Evolutionary conservation across 2,329 filamentous ascomycete genomes (phyloP), one percentile per base, ranked within the genome.

Genomic region (Penicillium rolfsii): DNA sequence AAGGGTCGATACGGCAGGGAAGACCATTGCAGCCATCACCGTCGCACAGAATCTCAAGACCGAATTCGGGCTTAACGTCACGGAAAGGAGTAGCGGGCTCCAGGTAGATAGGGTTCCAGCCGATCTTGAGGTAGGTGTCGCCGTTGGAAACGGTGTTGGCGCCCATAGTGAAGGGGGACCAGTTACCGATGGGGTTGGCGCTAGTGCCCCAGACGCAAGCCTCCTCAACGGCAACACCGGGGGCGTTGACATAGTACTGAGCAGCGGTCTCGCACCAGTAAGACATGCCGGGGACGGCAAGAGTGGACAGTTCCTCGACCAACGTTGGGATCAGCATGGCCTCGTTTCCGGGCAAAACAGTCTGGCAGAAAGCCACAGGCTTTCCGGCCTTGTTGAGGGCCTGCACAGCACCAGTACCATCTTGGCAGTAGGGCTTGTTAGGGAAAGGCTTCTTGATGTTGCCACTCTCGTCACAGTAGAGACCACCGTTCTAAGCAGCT

Each of bases 301-400:
- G 80, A 33, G 82, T 83, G n/a, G 81, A 80, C 26, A 71, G 75
- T 63, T 81, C 78, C 24, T 81, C 71, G 50, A 93, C 87, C 64
- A 87, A 76, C n/a, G 89, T 93, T 16, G 90, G 89, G 69, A 93
- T 93, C 67, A 93, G 81, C 90, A 93, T 93, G 62, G 88, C 88
- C 79, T 93, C 90, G 70, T 91, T 89, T 53, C 90, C 90, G 19
- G 90, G 90, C 62, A 93, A 77, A 14, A 92, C 88, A 4, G 90
- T 93, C 77, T 93, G 90, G 76, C 90, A 93, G 77, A 90, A 91
- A 2, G 90, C 86, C 57, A 92, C 84, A 14, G 82, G 71, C 38
- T 80, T 78, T 48, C 85, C 83, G 63, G 84, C 85, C 67, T 88
- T 87, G 80, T 92, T 93, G 62, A 87, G 80, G 38, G 84, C 90